These are phyloP conservation scores for Acanthamoeba castellanii DNA, from an alignment of 208 protist species.

Conservation along the genomic window DNA sequence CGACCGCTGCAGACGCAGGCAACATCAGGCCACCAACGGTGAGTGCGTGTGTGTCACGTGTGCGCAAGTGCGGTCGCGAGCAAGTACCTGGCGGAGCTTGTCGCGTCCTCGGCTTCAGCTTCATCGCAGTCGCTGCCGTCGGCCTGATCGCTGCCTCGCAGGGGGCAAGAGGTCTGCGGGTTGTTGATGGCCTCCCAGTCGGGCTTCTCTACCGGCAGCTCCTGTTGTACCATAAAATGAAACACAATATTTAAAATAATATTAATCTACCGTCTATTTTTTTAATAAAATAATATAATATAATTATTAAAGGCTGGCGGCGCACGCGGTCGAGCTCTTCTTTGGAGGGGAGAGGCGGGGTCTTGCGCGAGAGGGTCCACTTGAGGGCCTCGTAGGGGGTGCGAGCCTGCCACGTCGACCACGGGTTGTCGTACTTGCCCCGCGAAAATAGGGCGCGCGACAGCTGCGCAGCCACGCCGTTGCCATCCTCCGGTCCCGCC, in stretches of 20 bases:
- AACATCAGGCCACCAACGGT: not conserved
- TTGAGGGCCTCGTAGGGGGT: conserved; percentile 26
- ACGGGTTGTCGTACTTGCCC: conserved; percentile 67
- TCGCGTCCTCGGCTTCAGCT: no score
- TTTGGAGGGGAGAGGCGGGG: conserved; percentile 26
- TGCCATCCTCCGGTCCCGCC: not conserved
- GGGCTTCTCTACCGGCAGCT: conserved; percentile 22
- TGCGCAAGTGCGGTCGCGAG: no score
- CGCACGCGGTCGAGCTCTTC: conserved; percentile 32
- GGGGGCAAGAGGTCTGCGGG: not conserved
- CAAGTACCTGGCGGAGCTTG: no score
- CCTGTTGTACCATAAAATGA: not conserved
- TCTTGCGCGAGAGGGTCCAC: conserved; percentile 49
- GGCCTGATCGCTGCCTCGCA: not conserved
- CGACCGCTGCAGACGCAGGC: not conserved
- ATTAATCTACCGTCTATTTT: not conserved
- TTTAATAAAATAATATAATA: not conserved
- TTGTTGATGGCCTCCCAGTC: conserved; percentile 61
- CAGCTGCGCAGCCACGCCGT: not conserved
- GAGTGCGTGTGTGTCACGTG: no score
- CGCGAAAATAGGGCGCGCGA: not conserved
- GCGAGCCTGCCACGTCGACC: conserved; percentile 33
- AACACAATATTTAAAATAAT: not conserved
- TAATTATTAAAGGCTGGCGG: not conserved
- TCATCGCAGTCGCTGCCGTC: no score